A percentile compares a stretch with the other conserved stretches of the same genome.
Evolutionary conservation across 805 yeast species (phyloP).

Genomic region (Lachancea quebecensis): DNA sequence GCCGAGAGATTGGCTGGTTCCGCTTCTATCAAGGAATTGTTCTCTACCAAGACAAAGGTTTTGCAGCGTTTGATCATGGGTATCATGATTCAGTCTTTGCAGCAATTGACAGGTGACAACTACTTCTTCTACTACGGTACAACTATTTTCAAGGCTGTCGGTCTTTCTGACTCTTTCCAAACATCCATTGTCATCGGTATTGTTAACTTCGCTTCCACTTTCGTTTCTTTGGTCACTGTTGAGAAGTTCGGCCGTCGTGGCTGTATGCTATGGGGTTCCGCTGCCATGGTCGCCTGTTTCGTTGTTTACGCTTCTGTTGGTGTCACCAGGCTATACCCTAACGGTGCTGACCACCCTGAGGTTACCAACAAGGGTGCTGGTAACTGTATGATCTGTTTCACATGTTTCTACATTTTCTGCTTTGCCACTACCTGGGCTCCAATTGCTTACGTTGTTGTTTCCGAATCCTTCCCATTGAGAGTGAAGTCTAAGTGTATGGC

Average conservation of each 20-base stretch:
- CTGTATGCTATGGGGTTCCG: constrained; percentile 42
- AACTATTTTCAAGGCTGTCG: constrained; percentile 53
- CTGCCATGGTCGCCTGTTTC: constrained; percentile 41
- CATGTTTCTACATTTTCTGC: constrained; percentile 63
- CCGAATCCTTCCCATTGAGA: constrained; percentile 69
- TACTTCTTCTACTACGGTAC: constrained; percentile 65
- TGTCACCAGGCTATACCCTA: constrained; percentile 38
- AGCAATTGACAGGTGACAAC: constrained; percentile 61
- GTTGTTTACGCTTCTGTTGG: constrained; percentile 55
- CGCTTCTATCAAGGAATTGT: constrained; percentile 58
- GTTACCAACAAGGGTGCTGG: constrained; percentile 52
- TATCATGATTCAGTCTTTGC: constrained; percentile 50
- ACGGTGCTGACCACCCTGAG: constrained; percentile 34
- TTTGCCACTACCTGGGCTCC: constrained; percentile 76
- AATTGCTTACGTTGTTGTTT: constrained; percentile 53
- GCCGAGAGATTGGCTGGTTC: constrained; percentile 53
- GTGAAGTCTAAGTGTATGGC: constrained; percentile 51
- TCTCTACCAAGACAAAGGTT: constrained; percentile 62
- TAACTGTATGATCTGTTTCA: constrained; percentile 61
- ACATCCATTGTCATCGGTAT: constrained; percentile 54
- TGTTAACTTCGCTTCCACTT: constrained; percentile 53
- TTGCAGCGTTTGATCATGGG: constrained; percentile 42
- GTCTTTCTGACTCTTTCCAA: constrained; percentile 49
- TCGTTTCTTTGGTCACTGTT: constrained; percentile 42
- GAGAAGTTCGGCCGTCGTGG: constrained; percentile 50